Evolutionary conservation across 1,284 basidiomycete species (phyloP), one percentile per base, ranked within the genome.

Genomic region (Boletellus deceptivus): DNA sequence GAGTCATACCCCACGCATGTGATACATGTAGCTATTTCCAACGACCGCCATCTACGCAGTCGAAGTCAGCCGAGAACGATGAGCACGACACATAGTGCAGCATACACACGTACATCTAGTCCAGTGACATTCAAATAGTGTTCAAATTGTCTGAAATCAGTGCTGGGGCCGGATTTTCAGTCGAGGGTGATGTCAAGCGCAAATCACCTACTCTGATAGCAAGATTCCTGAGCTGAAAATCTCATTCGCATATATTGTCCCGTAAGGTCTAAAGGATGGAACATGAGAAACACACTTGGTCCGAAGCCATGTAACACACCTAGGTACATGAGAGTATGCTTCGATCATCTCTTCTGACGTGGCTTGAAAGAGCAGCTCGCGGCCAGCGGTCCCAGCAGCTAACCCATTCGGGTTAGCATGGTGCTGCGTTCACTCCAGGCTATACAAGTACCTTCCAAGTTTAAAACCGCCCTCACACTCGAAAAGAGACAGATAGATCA

Each of bases 111-210:
- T 60, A 89, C 89, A 67, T 94, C 93, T 27, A 94, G 71, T 18
- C 93, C 93, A 0, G 90, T 87, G 16, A 93, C 83, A 59, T 89
- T 88, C 33, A 97, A 76, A 67, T 99, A 99, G 56, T 90, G 75
- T 62, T 94, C 90, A 58, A 98, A 99, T 63, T 98, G 95, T 31
- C 92, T 83, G 62, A 95, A 96, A 67, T 96, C 93, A 39, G 93
- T 97, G 62, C 91, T 93, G n/a, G 31, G 43, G 42, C 49, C 18
- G 41, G 6, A 11, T 38, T 27, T 20, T 48, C 18, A 10, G 48
- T 52, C 36, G 46, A 37, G 25, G 1, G 76, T 2, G 11, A 41
- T 2, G 16, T 27, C 8, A 6, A 39, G 7, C 8, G 4, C 1
- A 16, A 17, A 37, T 16, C n/a, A 53, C 86, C 55, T 63, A 93